Conservation (phyloP, 768 basidiomycete genomes). For the Mycena polygramma region DNA sequence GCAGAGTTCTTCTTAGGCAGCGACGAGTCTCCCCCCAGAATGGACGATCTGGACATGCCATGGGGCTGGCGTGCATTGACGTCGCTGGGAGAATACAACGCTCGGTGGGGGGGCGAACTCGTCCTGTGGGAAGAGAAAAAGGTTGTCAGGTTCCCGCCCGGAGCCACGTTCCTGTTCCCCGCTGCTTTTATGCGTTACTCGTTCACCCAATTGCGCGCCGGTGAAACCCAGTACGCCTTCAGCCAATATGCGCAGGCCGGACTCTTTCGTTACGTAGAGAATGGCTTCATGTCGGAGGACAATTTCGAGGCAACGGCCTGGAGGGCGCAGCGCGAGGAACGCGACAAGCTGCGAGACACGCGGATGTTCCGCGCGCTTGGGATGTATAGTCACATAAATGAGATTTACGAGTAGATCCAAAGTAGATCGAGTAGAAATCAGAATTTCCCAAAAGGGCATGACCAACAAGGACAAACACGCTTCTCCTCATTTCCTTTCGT, state of each 20-base stretch:
- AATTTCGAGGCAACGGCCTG: conserved; percentile 5
- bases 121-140: conserved; percentile 14
- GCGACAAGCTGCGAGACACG: background rate
- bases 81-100: background rate
- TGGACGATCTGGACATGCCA: no score
- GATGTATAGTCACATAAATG: background rate
- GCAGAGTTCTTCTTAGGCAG: no score
- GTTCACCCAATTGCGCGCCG: background rate
- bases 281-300: background rate
- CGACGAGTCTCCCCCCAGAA: no score
- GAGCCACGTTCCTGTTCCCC: background rate
- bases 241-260: conserved; percentile 2
- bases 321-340: background rate
- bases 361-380: background rate
- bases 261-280: conserved; percentile 3
- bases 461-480: no score
- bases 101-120: background rate
- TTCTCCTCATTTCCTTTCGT: no score
- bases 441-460: no score
- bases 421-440: no score
- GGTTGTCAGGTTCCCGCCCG: background rate
- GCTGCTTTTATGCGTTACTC: conserved; percentile 4
- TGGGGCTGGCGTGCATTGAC: no score
- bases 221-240: background rate
- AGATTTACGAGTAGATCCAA: background rate